Evolutionary conservation across 306 rosid genomes (phyloP).

Genomic region (Trifolium pratense): DNA sequence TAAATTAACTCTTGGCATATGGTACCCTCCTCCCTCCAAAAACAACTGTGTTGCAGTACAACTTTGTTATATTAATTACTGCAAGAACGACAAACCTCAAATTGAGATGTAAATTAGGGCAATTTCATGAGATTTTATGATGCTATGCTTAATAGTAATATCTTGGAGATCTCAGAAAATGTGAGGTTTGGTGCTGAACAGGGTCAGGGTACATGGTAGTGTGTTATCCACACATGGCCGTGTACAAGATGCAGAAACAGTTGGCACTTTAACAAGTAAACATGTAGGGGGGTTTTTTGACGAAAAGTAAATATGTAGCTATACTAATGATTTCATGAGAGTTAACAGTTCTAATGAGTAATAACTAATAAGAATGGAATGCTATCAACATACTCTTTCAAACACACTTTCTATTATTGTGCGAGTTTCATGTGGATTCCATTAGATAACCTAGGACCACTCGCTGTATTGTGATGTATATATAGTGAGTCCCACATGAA

Average conservation of each 20-base stretch:
- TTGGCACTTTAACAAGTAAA: neutral
- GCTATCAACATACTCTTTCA: neutral
- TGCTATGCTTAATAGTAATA: neutral
- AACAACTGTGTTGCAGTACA: neutral
- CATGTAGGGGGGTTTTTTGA: no score
- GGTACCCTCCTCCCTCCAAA: slow-evolving; percentile 3
- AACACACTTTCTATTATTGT: neutral
- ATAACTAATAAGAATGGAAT: neutral
- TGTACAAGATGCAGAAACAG: slow-evolving; percentile 12
- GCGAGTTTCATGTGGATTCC: slow-evolving; percentile 6
- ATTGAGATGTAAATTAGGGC: neutral
- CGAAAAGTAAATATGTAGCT: neutral
- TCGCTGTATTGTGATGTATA: neutral
- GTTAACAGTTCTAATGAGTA: neutral
- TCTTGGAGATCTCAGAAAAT: neutral
- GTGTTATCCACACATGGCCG: neutral
- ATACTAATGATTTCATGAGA: slow-evolving; percentile 17
- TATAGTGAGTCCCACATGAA: neutral
- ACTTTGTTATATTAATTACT: slow-evolving; percentile 8
- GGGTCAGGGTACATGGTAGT: neutral
- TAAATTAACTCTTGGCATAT: neutral
- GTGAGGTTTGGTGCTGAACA: slow-evolving; percentile 4
- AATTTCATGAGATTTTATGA: neutral
- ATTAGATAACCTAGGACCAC: neutral
- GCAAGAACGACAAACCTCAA: neutral